A percentile compares a stretch with the other conserved stretches of the same genome.
Conservation (phyloP, 768 basidiomycete species). For the Mycena galericulata region DNA sequence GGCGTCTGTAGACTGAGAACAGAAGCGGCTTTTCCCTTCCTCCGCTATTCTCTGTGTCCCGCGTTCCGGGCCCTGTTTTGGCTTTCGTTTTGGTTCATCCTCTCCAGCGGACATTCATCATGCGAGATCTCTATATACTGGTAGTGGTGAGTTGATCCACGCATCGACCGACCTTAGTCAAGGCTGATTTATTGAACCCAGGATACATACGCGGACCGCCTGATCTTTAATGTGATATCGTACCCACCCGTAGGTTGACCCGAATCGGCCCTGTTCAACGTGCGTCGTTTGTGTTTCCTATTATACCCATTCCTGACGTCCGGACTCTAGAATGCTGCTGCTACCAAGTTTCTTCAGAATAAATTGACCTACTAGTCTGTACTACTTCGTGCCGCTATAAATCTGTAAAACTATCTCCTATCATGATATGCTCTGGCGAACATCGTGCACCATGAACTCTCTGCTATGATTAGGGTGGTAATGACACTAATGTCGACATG, state of each 20-base stretch:
- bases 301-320: background rate
- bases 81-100: constrained; percentile 1
- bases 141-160: background rate
- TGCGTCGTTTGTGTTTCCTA: background rate
- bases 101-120: background rate
- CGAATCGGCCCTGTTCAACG: background rate
- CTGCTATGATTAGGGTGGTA: constrained; percentile 12
- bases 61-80: background rate
- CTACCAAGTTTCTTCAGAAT: too few relatives aligned
- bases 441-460: background rate
- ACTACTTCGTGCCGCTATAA: too few relatives aligned
- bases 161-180: background rate
- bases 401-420: too few relatives aligned
- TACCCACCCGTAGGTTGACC: background rate
- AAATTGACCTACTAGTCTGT: too few relatives aligned
- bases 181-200: background rate
- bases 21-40: background rate
- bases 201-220: background rate
- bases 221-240: background rate
- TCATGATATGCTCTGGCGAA: too few relatives aligned
- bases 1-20: background rate
- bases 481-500: background rate
- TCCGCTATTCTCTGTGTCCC: background rate
- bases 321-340: too few relatives aligned
- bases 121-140: background rate